A percentile compares a stretch with the other conserved stretches of the same genome.
Conservation (phyloP, 2,329 filamentous ascomycete genomes). For the Setomelanomma holmii region DNA sequence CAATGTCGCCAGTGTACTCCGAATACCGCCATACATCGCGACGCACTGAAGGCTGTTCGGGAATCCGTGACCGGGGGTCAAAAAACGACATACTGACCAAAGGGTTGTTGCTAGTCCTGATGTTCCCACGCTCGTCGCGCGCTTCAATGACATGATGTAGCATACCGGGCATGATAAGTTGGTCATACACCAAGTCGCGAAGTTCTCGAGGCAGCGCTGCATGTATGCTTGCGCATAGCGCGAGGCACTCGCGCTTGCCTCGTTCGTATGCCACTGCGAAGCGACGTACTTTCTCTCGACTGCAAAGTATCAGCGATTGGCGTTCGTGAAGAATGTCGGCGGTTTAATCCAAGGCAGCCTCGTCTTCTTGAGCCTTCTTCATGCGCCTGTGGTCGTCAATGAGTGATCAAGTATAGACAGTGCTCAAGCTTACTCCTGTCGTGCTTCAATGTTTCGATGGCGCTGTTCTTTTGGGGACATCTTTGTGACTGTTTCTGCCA, state of each 20-base stretch:
- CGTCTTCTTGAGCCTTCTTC: background rate
- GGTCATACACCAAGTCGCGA: slow-evolving; percentile 2
- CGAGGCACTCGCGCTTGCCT: background rate
- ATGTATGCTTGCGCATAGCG: background rate
- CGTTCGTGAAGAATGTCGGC: background rate
- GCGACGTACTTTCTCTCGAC: background rate
- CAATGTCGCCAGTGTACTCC: slow-evolving; percentile 1
- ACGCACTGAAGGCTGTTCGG: background rate
- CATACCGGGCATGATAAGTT: background rate
- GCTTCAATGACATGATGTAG: slow-evolving; percentile 2
- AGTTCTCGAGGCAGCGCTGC: slow-evolving; percentile 2
- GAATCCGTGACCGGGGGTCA: slow-evolving; percentile 1
- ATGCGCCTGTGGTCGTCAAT: too few species aligned
- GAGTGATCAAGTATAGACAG: too few species aligned
- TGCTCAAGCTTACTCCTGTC: too few species aligned
- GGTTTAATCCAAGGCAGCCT: background rate
- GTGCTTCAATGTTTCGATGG: too few species aligned
- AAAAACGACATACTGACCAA: slow-evolving; percentile 3
- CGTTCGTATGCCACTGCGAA: background rate
- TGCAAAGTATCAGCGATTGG: background rate
- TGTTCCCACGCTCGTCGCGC: background rate
- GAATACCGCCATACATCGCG: background rate
- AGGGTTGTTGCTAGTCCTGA: background rate
- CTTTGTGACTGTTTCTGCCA: too few species aligned
- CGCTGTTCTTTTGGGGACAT: too few species aligned